Evolutionary conservation across 1,284 basidiomycete species (phyloP), one percentile per base, ranked within the genome.

Genomic region (Malassezia japonica): DNA sequence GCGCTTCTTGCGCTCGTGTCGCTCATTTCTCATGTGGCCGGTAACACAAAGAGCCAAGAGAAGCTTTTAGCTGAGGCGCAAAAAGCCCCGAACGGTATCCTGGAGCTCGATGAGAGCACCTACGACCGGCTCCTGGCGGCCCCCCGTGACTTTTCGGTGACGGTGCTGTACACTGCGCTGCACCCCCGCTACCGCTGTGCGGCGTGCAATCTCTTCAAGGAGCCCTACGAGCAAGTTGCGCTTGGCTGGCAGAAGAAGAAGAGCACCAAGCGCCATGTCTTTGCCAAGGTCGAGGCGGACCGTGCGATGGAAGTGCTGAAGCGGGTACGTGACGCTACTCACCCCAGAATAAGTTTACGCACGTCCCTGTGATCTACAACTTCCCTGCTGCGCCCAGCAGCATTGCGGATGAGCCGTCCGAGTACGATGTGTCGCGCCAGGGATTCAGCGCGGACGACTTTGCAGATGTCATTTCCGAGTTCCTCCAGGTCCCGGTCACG

Each of bases 401-500:
- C 16, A 27, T 21, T 6, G 28, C 25, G 13, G 23, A 18, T 10
- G 29, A 32, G 4, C 43, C 42, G 1, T 16, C n/a, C 18, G 46
- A 48, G 7, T 53, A 36, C 31, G 50, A 53, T 37, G 38, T 36
- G 15, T 2, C 40, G 6, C 13, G 40, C 4, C 33, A 48, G 4
- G 51, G 51, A 10, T 45, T 42, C 23, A n/a, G 10, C 10, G 10
- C 46, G 16, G 51, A 54, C n/a, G 29, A 29, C 20, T 37, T 54
- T 16, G 40, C 51, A 2, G 41, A 48, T 5, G 37, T 12, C 12
- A 34, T 54, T 21, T 20, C 29, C 15, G 25, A n/a, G 10, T 16
- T 35, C 4, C 32, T 71, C 23, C 60, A 61, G 29, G 50, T 48
- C 20, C 49, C 51, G 13, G 37, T 69, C 32, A 50, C 33, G 33